Percentiles rank a stretch among this genome's conserved stretches.
These are phyloP conservation scores for Lecanicillium sp. DNA, from an alignment of 2,329 filamentous ascomycete species.

Conservation along the genomic window DNA sequence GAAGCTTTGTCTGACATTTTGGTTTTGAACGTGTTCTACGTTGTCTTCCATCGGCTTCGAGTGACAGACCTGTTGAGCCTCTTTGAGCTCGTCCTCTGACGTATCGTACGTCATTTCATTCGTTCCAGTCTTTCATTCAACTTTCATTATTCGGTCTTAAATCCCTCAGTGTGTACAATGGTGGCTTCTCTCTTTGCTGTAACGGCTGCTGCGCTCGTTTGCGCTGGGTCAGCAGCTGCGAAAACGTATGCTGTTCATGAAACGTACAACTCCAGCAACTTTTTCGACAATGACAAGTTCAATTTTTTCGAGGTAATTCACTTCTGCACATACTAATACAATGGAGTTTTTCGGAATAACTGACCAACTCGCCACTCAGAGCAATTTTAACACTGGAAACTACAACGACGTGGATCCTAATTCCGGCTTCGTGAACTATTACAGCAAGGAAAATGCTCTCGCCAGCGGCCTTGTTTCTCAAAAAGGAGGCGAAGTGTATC, in stretches of 20 bases:
- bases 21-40: too few relatives aligned
- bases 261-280: constrained; percentile 23
- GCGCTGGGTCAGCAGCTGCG: constrained; percentile 2
- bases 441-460: constrained; percentile 23
- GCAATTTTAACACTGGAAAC: constrained; percentile 11
- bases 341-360: too few relatives aligned
- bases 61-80: too few relatives aligned
- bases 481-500: constrained; percentile 24
- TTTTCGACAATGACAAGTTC: constrained; percentile 40
- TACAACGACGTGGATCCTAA: constrained; percentile 45
- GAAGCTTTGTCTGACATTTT: too few relatives aligned
- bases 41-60: too few relatives aligned
- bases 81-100: constrained; percentile 7
- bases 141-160: too few relatives aligned
- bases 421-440: constrained; percentile 54
- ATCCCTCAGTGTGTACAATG: too few relatives aligned
- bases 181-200: too few relatives aligned
- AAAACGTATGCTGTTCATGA: constrained; percentile 3
- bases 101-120: constrained; percentile 8
- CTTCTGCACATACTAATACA: too few relatives aligned
- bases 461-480: constrained; percentile 24
- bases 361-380: too few relatives aligned
- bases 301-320: constrained; percentile 32
- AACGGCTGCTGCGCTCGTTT: background rate
- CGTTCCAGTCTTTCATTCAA: too few relatives aligned